phyloP scores from a whole-genome alignment of 2,329 filamentous ascomycete species.

The Aspergillus pseudoterreus region DNA sequence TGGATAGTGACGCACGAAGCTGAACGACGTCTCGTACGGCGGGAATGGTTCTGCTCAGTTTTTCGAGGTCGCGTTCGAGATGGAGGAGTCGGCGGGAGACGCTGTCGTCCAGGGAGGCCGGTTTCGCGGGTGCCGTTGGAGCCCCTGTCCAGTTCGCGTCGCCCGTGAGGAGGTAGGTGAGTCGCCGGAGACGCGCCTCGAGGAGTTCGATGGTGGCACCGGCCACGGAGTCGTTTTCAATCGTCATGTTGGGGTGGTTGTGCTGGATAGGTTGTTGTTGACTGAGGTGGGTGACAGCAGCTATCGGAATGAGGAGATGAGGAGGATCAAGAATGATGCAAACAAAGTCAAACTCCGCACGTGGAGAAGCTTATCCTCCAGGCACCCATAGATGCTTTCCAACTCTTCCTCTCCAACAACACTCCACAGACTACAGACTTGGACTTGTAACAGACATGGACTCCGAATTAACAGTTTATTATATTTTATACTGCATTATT shows the following conservation, averaged over 20 bases:
- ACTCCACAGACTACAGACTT: too few relatives aligned
- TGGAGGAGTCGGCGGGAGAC: slow-evolving; percentile 36
- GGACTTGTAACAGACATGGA: too few relatives aligned
- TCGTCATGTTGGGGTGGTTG: slow-evolving; percentile 20
- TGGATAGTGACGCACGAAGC: slow-evolving; percentile 32
- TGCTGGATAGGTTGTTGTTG: background rate
- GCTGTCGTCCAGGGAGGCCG: slow-evolving; percentile 35
- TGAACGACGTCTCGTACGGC: slow-evolving; percentile 41
- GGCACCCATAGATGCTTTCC: too few relatives aligned
- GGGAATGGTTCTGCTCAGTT: slow-evolving; percentile 35
- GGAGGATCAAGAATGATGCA: background rate
- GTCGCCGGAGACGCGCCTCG: slow-evolving; percentile 40
- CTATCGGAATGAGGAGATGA: too few relatives aligned
- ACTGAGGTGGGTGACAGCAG: background rate
- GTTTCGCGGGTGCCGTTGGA: slow-evolving; percentile 30
- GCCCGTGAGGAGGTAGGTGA: slow-evolving; percentile 45
- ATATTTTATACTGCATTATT: background rate
- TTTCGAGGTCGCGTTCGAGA: slow-evolving; percentile 37
- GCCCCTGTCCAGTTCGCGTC: slow-evolving; percentile 38
- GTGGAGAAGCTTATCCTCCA: too few relatives aligned
- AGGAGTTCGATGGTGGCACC: slow-evolving; percentile 42
- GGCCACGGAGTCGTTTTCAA: slow-evolving; percentile 34
- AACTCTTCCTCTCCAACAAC: too few relatives aligned
- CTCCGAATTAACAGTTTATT: background rate
- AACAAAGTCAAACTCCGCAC: background rate